Percentiles rank a stretch among this genome's conserved stretches.
These are phyloP conservation scores for Sporisorium iseilematis-ciliati DNA, from an alignment of 1,284 basidiomycete genomes.

Conservation along the genomic window DNA sequence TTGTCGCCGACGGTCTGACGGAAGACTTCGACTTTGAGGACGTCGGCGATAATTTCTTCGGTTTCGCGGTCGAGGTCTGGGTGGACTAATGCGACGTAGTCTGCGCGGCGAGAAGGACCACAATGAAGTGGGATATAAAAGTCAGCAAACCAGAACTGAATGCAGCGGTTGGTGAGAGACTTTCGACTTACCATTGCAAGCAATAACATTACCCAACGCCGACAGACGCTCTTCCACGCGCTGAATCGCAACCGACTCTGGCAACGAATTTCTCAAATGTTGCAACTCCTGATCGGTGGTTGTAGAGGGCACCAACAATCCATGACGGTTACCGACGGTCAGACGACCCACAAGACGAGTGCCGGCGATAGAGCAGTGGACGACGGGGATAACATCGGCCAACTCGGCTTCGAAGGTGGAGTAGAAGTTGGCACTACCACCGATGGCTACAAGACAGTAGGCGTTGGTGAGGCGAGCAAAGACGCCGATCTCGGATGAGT, in stretches of 20 bases:
- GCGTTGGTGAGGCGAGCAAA: slow-evolving; percentile 85
- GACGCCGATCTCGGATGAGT: slow-evolving; percentile 94
- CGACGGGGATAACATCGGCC: slow-evolving; percentile 92
- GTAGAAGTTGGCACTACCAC: slow-evolving; percentile 98
- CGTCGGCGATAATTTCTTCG: slow-evolving; percentile 99
- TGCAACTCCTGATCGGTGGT: slow-evolving; percentile 99
- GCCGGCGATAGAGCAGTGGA: slow-evolving; percentile 95
- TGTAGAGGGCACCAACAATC: slow-evolving; percentile 92
- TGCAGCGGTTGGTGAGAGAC: no score
- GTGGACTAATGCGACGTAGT: slow-evolving; percentile 68
- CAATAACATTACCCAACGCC: slow-evolving; percentile 97
- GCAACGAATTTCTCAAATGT: slow-evolving; percentile 95
- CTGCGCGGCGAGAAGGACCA: slow-evolving; percentile 12
- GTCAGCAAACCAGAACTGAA: neutral
- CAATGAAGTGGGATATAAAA: neutral
- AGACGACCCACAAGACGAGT: slow-evolving; percentile 93
- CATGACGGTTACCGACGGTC: slow-evolving; percentile 89
- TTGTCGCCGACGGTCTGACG: slow-evolving; percentile 96
- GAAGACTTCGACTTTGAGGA: slow-evolving; percentile 99
- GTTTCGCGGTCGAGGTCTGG: slow-evolving; percentile 98
- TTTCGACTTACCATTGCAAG: slow-evolving; percentile 84
- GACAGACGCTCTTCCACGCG: slow-evolving; percentile 95
- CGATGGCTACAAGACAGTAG: slow-evolving; percentile 77
- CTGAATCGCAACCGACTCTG: slow-evolving; percentile 90
- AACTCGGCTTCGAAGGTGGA: slow-evolving; percentile 96